Base-by-base conservation (phyloP, 306 rosid species). In the Amphicarpaea edgeworthii region DNA sequence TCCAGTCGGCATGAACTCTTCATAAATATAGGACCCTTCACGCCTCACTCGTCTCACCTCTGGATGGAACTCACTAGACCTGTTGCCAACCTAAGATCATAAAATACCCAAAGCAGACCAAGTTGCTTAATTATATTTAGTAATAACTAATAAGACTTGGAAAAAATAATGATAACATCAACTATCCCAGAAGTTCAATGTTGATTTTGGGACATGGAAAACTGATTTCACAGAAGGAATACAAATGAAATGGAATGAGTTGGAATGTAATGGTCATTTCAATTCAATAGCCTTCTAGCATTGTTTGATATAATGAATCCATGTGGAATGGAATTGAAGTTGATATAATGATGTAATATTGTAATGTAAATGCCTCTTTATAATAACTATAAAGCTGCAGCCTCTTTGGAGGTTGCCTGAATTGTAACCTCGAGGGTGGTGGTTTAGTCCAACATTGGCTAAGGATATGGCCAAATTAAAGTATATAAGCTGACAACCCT, bases 1-100 rank as follows among this genome's bases (percentile, higher is more conserved):
- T 77, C 98, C 98, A 12, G 98, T 94, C 49, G 98, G 93, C 96
- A 91, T 91, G 85, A 94, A 94, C 79, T 94, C 98, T 81, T 94
- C 98, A 16, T 94, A 94, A 82, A 94, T 92, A 77, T 94, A 94
- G 40, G 98, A 92, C 73, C 98, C 98, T 89, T 90, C 97, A 67
- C 96, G 97, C 78, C 98, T 86, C 77, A 92, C 98, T 89, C 93
- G 88, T 89, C 98, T 92, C 72, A 92, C 93, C 41, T 94, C 98
- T 2, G 97, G 93, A 84, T 85, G 93, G 78, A 94, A 94, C 84
- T 94, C 98, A 88, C 98, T 94, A 28, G 98, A 94, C 32, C 98
- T 91, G 78, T 92, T 94, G 68, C 98, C 98, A 74, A 94, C 98
- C 98, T 94, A 79, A 73, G 65, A 68, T 73, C 74, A 82, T 60